phyloP scores from a whole-genome alignment of 179 eudicot species.

The Vitellaria paradoxa region DNA sequence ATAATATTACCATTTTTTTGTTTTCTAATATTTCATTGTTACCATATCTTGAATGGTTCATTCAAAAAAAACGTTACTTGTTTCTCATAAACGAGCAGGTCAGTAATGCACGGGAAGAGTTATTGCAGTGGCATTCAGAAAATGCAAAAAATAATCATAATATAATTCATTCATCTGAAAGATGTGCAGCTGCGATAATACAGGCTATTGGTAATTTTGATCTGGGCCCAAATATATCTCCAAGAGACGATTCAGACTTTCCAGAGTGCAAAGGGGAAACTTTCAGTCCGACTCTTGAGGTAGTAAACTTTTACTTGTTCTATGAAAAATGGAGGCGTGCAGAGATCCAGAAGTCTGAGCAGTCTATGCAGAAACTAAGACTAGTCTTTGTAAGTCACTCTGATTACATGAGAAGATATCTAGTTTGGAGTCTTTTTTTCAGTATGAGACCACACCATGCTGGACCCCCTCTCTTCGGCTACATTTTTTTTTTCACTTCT shows the following conservation, averaged over 20 bases:
- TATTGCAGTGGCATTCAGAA: conserved; percentile 34
- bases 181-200: conserved; percentile 30
- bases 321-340: conserved; percentile 34
- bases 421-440: neutral
- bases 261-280: conserved; percentile 5
- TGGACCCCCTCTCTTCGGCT: too few relatives aligned
- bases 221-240: conserved; percentile 25
- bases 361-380: conserved; percentile 30
- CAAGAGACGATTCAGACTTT: conserved; percentile 16
- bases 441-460: too few relatives aligned
- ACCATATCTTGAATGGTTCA: neutral
- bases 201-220: conserved; percentile 25
- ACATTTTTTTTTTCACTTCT: neutral
- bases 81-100: conserved; percentile 22
- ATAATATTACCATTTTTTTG: neutral
- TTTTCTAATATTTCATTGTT: neutral
- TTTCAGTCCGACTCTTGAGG: conserved; percentile 22
- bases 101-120: conserved; percentile 34
- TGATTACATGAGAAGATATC: neutral
- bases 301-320: conserved; percentile 29
- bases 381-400: conserved; percentile 37
- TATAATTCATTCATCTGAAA: conserved; percentile 24
- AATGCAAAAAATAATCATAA: conserved; percentile 18
- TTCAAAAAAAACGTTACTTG: neutral
- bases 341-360: conserved; percentile 25